Evolutionary conservation across 228 moss, liverwort and hornwort species (phyloP).

Genomic region (Sphagnum magellanicum): DNA sequence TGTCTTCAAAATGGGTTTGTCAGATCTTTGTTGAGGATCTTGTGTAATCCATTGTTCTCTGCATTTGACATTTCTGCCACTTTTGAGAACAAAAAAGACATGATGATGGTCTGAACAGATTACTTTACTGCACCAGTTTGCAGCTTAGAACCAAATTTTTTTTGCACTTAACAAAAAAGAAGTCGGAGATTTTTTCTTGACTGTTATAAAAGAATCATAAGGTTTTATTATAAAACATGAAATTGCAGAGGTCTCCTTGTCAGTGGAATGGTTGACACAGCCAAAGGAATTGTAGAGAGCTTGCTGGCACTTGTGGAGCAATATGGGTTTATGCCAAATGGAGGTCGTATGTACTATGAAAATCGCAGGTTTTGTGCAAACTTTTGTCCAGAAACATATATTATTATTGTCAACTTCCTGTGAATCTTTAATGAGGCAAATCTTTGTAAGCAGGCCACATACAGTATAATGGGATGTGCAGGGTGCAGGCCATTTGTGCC

Average conservation of each 20-base stretch:
- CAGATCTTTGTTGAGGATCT: neutral
- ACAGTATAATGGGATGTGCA: no score
- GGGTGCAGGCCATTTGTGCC: no score
- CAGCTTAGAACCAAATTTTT: neutral
- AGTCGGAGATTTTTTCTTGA: neutral
- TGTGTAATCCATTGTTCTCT: neutral
- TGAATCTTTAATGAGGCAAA: no score
- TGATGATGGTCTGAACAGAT: neutral
- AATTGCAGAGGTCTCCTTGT: constrained; percentile 59
- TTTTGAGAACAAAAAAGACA: neutral
- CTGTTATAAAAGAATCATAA: neutral
- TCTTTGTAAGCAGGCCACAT: no score
- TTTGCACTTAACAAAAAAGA: neutral
- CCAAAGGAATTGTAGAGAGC: constrained; percentile 72
- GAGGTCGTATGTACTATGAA: constrained; percentile 73
- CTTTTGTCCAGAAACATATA: no score
- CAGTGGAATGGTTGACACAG: constrained; percentile 68
- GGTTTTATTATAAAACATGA: neutral
- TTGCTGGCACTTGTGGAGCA: constrained; percentile 52
- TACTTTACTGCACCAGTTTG: neutral
- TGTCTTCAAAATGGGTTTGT: no score
- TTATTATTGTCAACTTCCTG: no score
- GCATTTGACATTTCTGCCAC: neutral
- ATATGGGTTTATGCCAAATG: constrained; percentile 84
- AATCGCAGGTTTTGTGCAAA: constrained; percentile 41